Conservation (phyloP, 2,329 filamentous ascomycete genomes). For the Acrodontium crateriforme region DNA sequence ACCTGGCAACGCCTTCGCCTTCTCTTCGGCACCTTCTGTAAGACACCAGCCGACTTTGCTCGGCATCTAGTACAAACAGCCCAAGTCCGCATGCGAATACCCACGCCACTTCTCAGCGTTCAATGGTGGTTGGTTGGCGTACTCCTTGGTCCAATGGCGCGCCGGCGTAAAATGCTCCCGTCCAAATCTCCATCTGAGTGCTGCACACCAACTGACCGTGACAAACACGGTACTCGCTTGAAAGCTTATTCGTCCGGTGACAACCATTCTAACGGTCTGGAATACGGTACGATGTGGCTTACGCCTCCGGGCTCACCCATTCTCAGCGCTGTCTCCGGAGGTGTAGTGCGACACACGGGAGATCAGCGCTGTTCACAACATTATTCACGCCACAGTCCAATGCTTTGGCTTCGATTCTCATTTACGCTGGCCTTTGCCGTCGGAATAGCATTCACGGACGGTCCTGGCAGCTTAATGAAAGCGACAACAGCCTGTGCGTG, state of each 20-base stretch:
- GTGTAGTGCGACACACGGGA: too few species aligned
- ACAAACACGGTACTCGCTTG: too few species aligned
- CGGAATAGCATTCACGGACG: constrained; percentile 33
- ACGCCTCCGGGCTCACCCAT: constrained; percentile 6
- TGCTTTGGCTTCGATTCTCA: constrained; percentile 35
- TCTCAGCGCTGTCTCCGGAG: constrained; percentile 7
- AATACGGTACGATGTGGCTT: constrained; percentile 13
- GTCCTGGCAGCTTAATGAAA: constrained; percentile 28
- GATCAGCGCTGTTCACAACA: constrained; percentile 11
- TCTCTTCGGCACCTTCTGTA: constrained; percentile 16
- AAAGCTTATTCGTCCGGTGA: too few species aligned
- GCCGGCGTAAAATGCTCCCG: constrained; percentile 17
- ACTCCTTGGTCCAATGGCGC: constrained; percentile 23
- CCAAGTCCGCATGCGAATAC: constrained; percentile 15
- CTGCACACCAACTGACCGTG: not conserved
- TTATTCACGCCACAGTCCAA: constrained; percentile 18
- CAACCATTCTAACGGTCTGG: too few species aligned
- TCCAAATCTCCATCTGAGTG: not conserved
- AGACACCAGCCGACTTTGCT: constrained; percentile 17
- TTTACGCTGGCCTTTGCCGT: constrained; percentile 34
- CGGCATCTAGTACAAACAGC: constrained; percentile 17
- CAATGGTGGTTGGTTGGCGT: constrained; percentile 23
- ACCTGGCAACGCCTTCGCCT: constrained; percentile 11
- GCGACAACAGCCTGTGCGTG: constrained; percentile 1
- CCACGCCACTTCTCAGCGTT: constrained; percentile 15